These are phyloP conservation scores for Yamadazyma scolyti DNA, from an alignment of 805 yeast genomes.

Conservation along the genomic window DNA sequence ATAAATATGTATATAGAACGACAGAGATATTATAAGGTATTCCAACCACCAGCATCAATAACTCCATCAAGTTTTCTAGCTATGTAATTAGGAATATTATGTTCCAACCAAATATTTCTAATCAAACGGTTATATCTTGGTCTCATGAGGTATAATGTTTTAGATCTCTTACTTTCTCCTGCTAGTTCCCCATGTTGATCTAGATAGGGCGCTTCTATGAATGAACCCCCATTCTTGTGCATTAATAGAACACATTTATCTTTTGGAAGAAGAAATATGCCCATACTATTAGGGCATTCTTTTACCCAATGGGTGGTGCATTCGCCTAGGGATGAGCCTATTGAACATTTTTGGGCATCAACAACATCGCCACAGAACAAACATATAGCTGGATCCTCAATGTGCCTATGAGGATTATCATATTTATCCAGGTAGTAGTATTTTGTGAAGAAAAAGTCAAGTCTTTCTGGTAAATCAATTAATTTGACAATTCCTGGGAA, in stretches of 20 bases:
- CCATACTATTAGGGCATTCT: constrained; percentile 63
- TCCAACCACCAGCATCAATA: constrained; percentile 95
- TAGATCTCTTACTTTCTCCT: constrained; percentile 64
- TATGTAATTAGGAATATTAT: constrained; percentile 71
- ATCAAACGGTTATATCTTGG: constrained; percentile 63
- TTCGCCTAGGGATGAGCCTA: constrained; percentile 62
- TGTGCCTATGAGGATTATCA: constrained; percentile 32
- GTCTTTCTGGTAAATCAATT: constrained; percentile 58
- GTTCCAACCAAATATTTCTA: constrained; percentile 70
- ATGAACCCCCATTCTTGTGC: constrained; percentile 77
- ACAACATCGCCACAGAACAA: constrained; percentile 72
- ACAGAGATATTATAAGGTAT: constrained; percentile 69
- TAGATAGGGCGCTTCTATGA: constrained; percentile 76
- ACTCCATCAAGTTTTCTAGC: constrained; percentile 77
- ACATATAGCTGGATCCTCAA: constrained; percentile 81
- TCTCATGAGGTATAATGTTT: constrained; percentile 64
- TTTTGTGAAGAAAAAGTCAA: constrained; percentile 67
- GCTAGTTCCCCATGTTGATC: constrained; percentile 87
- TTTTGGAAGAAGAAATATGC: constrained; percentile 70
- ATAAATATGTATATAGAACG: constrained; percentile 3
- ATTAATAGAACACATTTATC: constrained; percentile 62
- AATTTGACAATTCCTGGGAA: constrained; percentile 67
- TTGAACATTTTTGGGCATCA: constrained; percentile 60
- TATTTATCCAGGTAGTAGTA: constrained; percentile 45
- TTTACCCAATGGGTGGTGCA: constrained; percentile 68